A percentile compares a stretch with the other conserved stretches of the same genome.
phyloP scores from a whole-genome alignment of 768 basidiomycete species.

The Lactifluus subvellereus region DNA sequence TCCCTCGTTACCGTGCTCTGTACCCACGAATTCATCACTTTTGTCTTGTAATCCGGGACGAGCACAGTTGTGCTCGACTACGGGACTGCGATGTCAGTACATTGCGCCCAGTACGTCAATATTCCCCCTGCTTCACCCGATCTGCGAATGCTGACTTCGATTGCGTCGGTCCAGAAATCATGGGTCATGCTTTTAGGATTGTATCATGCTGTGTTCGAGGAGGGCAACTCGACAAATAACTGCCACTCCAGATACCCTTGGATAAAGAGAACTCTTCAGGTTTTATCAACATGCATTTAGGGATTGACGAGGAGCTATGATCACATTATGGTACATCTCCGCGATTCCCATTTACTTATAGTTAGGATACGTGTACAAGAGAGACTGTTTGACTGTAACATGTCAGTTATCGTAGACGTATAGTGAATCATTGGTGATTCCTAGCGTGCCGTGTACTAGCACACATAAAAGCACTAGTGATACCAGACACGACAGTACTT shows the following conservation, averaged over 20 bases:
- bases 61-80: neutral
- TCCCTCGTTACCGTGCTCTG: conserved; percentile 27
- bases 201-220: neutral
- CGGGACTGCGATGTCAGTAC: neutral
- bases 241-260: conserved; percentile 7
- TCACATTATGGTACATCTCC: neutral
- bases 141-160: neutral
- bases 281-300: neutral
- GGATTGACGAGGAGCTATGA: neutral
- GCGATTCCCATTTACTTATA: neutral
- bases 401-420: no score
- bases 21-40: conserved; percentile 33
- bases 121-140: neutral
- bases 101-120: conserved; percentile 2
- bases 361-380: neutral
- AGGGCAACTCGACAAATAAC: no score
- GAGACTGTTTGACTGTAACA: no score
- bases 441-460: no score
- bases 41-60: conserved; percentile 14
- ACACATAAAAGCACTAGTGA: no score
- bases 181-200: neutral
- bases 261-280: neutral
- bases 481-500: no score
- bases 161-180: conserved; percentile 5
- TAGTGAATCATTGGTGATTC: no score